Percentiles rank a stretch among this genome's conserved stretches.
These are phyloP conservation scores for Cryptosporidium andersoni DNA, from an alignment of 169 alveolate genomes.

Conservation along the genomic window DNA sequence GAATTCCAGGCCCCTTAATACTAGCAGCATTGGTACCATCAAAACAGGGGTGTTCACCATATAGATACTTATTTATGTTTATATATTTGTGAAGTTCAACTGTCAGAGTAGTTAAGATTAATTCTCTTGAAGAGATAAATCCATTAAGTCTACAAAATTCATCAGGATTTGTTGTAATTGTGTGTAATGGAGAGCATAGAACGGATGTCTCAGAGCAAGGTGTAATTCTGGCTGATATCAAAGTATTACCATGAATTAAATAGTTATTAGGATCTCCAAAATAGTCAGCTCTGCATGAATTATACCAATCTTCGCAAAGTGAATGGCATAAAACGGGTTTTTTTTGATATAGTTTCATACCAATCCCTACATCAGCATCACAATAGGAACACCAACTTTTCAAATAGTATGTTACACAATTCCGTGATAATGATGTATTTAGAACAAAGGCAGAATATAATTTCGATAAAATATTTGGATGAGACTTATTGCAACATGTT, in stretches of 20 bases:
- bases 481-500: slow-evolving; percentile 53
- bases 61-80: slow-evolving; percentile 3
- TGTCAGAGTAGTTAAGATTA: neutral
- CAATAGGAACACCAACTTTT: slow-evolving; percentile 42
- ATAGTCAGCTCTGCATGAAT: slow-evolving; percentile 28
- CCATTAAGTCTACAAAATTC: slow-evolving; percentile 59
- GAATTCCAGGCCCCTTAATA: slow-evolving; percentile 35
- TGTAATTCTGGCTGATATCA: slow-evolving; percentile 10
- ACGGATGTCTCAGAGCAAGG: slow-evolving; percentile 57
- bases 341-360: slow-evolving; percentile 27
- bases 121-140: slow-evolving; percentile 4
- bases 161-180: slow-evolving; percentile 40
- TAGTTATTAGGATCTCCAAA: slow-evolving; percentile 53
- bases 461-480: slow-evolving; percentile 35
- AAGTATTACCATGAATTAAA: slow-evolving; percentile 18
- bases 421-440: slow-evolving; percentile 35
- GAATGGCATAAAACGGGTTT: slow-evolving; percentile 39
- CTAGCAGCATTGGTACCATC: slow-evolving; percentile 36
- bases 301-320: slow-evolving; percentile 32
- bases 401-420: slow-evolving; percentile 31
- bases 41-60: slow-evolving; percentile 10
- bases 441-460: slow-evolving; percentile 16
- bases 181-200: slow-evolving; percentile 37
- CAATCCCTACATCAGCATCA: slow-evolving; percentile 56
- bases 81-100: neutral